A percentile compares a stretch with the other conserved stretches of the same genome.
Evolutionary conservation across 225 moss, liverwort and hornwort species (phyloP).

Genomic region (Asterella californica): DNA sequence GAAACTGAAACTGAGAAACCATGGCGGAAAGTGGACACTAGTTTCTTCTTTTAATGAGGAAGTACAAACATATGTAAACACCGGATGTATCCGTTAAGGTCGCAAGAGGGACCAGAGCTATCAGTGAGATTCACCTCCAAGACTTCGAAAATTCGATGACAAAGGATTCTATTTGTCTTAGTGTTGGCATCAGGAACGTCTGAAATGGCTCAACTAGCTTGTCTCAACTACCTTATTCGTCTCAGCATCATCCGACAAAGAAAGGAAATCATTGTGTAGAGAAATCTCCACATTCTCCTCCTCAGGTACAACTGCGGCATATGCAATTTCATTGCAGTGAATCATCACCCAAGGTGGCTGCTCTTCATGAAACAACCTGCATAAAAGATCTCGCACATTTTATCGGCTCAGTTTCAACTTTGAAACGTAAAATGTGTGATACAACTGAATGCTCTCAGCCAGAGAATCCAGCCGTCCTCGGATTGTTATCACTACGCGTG

Average conservation of each 20-base stretch:
- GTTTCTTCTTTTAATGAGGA: no score
- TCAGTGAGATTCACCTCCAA: background rate
- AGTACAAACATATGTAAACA: no score
- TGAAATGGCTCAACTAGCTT: slow-evolving; percentile 8
- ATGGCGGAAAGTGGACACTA: no score
- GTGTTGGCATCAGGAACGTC: background rate
- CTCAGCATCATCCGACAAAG: slow-evolving; percentile 20
- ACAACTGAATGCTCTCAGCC: background rate
- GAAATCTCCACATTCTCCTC: background rate
- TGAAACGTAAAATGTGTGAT: background rate
- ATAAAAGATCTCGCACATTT: background rate
- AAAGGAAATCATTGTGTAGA: slow-evolving; percentile 3
- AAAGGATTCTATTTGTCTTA: background rate
- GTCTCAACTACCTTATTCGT: background rate
- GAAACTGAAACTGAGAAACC: background rate
- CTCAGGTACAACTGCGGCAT: background rate
- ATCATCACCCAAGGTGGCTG: slow-evolving; percentile 88
- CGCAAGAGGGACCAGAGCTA: no score
- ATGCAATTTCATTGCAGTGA: slow-evolving; percentile 73
- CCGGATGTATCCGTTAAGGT: no score
- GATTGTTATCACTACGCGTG: background rate
- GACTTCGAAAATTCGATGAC: background rate
- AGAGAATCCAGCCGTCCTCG: background rate
- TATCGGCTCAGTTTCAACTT: background rate
- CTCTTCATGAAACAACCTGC: slow-evolving; percentile 87